A percentile compares a stretch with the other conserved stretches of the same genome.
These are phyloP conservation scores for Lepidopterella palustris DNA, from an alignment of 495 filamentous ascomycete genomes.

Conservation along the genomic window DNA sequence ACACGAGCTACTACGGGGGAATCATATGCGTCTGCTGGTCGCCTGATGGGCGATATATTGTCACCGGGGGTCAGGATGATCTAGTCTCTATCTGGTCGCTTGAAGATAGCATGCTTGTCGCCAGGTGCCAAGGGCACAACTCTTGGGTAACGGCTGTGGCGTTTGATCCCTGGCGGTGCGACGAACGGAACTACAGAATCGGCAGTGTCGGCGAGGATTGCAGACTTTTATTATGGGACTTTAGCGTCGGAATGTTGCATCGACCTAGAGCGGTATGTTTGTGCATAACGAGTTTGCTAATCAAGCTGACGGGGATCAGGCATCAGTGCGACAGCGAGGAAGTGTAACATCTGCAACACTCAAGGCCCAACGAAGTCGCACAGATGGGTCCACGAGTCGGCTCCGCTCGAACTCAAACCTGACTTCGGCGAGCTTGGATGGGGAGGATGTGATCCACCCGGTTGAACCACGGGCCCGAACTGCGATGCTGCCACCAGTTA, in stretches of 20 bases:
- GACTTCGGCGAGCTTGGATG: slow-evolving; percentile 43
- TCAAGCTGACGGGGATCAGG: slow-evolving; percentile 37
- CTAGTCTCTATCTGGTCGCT: slow-evolving; percentile 91
- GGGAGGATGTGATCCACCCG: slow-evolving; percentile 58
- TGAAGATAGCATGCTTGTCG: slow-evolving; percentile 74
- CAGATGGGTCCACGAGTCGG: slow-evolving; percentile 41
- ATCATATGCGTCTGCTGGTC: slow-evolving; percentile 94
- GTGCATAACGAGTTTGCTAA: slow-evolving; percentile 24
- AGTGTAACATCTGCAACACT: slow-evolving; percentile 43
- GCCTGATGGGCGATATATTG: slow-evolving; percentile 89
- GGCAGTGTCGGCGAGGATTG: slow-evolving; percentile 95
- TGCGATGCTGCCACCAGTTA: slow-evolving; percentile 86
- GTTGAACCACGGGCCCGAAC: slow-evolving; percentile 74
- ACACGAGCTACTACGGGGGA: slow-evolving; percentile 87
- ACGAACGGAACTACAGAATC: slow-evolving; percentile 88
- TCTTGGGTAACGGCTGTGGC: slow-evolving; percentile 91
- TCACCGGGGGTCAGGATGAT: slow-evolving; percentile 94
- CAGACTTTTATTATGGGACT: slow-evolving; percentile 88
- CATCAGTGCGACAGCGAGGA: slow-evolving; percentile 51
- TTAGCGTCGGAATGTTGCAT: slow-evolving; percentile 91
- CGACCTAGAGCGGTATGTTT: slow-evolving; percentile 66
- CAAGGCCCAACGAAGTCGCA: slow-evolving; percentile 34
- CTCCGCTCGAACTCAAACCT: slow-evolving; percentile 61
- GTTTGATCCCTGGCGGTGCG: slow-evolving; percentile 95
- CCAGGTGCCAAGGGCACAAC: slow-evolving; percentile 87